Evolutionary conservation across 495 filamentous ascomycete genomes (phyloP).

Genomic region (Aspergillus diversus): DNA sequence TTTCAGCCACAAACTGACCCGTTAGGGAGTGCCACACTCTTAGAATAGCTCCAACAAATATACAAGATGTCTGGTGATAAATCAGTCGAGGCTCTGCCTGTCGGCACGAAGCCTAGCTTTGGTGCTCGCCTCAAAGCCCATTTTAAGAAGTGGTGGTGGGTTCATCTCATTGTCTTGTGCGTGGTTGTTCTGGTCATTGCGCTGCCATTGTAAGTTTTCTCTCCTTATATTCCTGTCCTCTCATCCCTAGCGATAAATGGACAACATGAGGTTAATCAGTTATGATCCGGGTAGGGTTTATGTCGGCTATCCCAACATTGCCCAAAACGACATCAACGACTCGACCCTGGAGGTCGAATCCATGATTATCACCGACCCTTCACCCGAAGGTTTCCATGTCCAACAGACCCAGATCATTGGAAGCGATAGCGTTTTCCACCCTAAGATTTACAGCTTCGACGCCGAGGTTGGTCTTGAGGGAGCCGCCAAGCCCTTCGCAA

Average conservation of each 20-base stretch:
- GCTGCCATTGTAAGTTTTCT: conserved; percentile 64
- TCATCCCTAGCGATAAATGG: background rate
- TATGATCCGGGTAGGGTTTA: conserved; percentile 56
- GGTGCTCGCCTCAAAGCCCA: conserved; percentile 45
- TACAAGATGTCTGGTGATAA: conserved; percentile 38
- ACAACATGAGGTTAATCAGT: background rate
- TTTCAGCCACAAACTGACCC: conserved; percentile 16
- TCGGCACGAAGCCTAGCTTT: conserved; percentile 35
- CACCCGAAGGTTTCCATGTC: conserved; percentile 59
- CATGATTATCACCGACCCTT: conserved; percentile 62
- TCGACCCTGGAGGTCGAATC: conserved; percentile 62
- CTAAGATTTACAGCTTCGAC: conserved; percentile 58
- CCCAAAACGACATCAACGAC: conserved; percentile 67
- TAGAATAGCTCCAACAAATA: background rate
- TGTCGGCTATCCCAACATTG: conserved; percentile 73
- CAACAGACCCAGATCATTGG: conserved; percentile 52
- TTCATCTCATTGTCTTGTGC: conserved; percentile 63
- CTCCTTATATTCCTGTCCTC: background rate
- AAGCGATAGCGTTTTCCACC: conserved; percentile 53
- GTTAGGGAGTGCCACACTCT: background rate
- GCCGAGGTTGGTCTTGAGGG: conserved; percentile 57
- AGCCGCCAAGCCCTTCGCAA: conserved; percentile 55
- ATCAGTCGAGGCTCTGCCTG: conserved; percentile 10
- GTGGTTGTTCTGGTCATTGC: conserved; percentile 62
- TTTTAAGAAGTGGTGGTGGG: conserved; percentile 72